phyloP scores from a whole-genome alignment of 805 yeast species.

The Dipodascopsis uninucleata region DNA sequence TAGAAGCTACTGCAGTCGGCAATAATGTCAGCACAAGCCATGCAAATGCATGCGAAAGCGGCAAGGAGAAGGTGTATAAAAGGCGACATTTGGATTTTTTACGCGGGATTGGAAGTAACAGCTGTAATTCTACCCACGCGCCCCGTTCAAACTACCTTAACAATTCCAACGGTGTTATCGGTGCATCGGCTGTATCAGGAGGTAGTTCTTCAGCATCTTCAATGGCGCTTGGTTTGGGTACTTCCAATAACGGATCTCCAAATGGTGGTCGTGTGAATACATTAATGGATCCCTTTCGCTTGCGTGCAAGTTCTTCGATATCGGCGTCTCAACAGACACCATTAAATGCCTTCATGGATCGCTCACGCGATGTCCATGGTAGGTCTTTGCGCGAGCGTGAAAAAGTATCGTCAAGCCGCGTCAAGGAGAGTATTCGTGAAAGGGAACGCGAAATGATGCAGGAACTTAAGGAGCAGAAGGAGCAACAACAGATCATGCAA shows the following conservation, averaged over 20 bases:
- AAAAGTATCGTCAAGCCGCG: background rate
- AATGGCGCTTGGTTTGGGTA: background rate
- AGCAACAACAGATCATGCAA: background rate
- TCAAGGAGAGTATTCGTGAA: background rate
- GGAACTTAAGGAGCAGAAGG: background rate
- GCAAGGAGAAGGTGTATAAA: no score
- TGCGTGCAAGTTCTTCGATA: background rate
- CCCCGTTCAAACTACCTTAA: no score
- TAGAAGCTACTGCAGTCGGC: no score
- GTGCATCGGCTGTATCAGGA: slow-evolving; percentile 3
- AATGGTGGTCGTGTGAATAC: no score
- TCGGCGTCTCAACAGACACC: background rate
- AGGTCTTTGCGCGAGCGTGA: background rate
- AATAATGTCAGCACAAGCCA: no score
- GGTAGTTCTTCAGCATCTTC: slow-evolving; percentile 1
- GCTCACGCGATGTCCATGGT: background rate
- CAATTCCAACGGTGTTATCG: slow-evolving; percentile 1
- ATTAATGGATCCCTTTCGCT: background rate
- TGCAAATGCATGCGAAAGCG: no score
- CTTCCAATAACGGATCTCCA: slow-evolving; percentile 1
- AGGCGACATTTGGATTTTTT: no score
- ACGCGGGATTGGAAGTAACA: no score
- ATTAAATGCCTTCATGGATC: background rate
- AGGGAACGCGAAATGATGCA: background rate
- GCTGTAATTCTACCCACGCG: no score